Conservation (phyloP, 2,329 filamentous ascomycete genomes). For the Sporothrix dimorphospora region DNA sequence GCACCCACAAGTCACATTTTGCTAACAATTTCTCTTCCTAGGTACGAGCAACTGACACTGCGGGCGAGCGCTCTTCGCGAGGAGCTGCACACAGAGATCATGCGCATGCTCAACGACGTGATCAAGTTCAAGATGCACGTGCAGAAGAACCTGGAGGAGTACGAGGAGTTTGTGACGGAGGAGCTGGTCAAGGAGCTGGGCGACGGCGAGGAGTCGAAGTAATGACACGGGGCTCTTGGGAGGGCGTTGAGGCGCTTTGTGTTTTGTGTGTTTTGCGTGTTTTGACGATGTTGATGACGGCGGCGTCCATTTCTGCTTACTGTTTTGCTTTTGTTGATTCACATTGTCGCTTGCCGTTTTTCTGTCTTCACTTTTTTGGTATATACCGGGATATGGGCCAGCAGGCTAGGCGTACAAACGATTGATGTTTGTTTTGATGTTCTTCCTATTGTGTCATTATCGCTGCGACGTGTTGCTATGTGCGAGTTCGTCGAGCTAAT, state of each 20-base stretch:
- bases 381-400: constrained; percentile 17
- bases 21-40: constrained; percentile 41
- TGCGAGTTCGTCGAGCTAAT: background rate
- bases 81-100: constrained; percentile 95
- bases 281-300: constrained; percentile 21
- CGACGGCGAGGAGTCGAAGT: constrained; percentile 40
- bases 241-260: background rate
- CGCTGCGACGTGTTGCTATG: background rate
- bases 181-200: constrained; percentile 86
- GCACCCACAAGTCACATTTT: constrained; percentile 40
- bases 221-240: background rate
- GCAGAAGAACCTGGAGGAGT: constrained; percentile 89
- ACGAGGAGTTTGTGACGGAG: constrained; percentile 89
- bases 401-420: constrained; percentile 17
- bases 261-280: background rate
- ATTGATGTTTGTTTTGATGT: background rate
- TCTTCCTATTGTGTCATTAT: background rate
- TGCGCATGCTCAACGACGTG: constrained; percentile 93
- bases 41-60: constrained; percentile 90
- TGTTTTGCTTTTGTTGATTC: background rate
- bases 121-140: constrained; percentile 99
- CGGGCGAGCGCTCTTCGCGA: constrained; percentile 84
- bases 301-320: background rate
- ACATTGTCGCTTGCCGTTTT: background rate
- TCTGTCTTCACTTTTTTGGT: background rate